Base-by-base conservation (phyloP, 2,329 filamentous ascomycete species). In the Claviceps purpurea region DNA sequence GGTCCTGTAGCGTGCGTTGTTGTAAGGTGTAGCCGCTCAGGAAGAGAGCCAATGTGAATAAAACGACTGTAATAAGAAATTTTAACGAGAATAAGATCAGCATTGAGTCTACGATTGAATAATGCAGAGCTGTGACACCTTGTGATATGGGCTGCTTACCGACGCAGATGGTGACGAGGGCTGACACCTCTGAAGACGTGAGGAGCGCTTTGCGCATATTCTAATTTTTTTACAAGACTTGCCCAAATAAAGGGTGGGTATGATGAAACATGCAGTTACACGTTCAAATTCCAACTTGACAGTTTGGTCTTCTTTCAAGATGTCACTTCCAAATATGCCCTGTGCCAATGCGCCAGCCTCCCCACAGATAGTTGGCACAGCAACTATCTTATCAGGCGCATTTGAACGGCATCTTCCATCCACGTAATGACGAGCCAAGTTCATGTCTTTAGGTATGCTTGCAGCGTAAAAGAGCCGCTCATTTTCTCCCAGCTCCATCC, bases 21-120 rank as follows among this genome's bases (percentile, higher is more conserved):
- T 96, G 90, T 50, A 95, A 77, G 3, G 83, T 78, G 66, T 94
- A 95, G 61, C 90, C 90, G 50, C 87, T 89, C 37, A 95, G 74
- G 66, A 96, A 96, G 26, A 96, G 81, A 4, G 89, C 79, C 40
- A 83, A 67, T 3, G 89, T 95, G 68, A 88, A 95, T 26, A 87
- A 65, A 56, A 87, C 71, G 54, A 95, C 85, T 84, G 54, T 16
- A 16, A 30, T 34, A 39, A 26, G 2, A 52, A 37, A 18, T 10
- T 10, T 8, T 8, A 30, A 34, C 40, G 10, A 42, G 30, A 20
- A 13, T 3, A 39, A 20, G 38, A n/a, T 39, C 50, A 56, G 59
- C 59, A 59, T 61, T 59, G 3, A 4, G 30, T 34, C 10, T 11
- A 38, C 5, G 11, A 41, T n/a, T 18, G 30, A 13, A 26, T 14